Conservation (phyloP, 164 flowering plant genomes). For the Malania oleifera region DNA sequence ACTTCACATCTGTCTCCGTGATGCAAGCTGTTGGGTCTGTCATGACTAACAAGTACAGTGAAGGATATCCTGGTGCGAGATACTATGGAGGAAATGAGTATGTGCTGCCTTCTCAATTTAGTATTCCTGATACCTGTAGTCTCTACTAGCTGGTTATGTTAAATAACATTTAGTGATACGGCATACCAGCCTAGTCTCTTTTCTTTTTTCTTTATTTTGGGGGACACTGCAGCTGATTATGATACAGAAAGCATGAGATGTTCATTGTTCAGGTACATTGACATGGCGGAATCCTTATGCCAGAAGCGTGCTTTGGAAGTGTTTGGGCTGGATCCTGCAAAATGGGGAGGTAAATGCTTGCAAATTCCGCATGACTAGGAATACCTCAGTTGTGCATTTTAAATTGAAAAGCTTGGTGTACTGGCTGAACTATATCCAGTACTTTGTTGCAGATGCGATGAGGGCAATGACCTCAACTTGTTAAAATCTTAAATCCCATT, state of each 20-base stretch:
- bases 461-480: neutral
- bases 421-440: neutral
- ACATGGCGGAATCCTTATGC: slow-evolving; percentile 96
- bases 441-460: neutral
- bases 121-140: neutral
- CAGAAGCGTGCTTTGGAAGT: slow-evolving; percentile 99
- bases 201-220: neutral
- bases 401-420: neutral
- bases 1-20: slow-evolving; percentile 91
- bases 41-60: slow-evolving; percentile 99
- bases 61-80: slow-evolving; percentile 99
- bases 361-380: neutral
- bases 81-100: slow-evolving; percentile 99
- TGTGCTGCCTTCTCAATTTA: slow-evolving; percentile 14
- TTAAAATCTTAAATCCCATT: neutral
- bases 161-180: neutral
- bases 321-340: slow-evolving; percentile 85
- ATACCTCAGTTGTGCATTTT: neutral
- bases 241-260: slow-evolving; percentile 1
- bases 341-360: slow-evolving; percentile 88
- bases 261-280: slow-evolving; percentile 67
- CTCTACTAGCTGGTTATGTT: neutral
- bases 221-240: neutral
- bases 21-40: slow-evolving; percentile 99
- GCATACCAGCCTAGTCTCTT: neutral